Conservation (phyloP, 306 rosid species). For the Trifolium subterraneum region DNA sequence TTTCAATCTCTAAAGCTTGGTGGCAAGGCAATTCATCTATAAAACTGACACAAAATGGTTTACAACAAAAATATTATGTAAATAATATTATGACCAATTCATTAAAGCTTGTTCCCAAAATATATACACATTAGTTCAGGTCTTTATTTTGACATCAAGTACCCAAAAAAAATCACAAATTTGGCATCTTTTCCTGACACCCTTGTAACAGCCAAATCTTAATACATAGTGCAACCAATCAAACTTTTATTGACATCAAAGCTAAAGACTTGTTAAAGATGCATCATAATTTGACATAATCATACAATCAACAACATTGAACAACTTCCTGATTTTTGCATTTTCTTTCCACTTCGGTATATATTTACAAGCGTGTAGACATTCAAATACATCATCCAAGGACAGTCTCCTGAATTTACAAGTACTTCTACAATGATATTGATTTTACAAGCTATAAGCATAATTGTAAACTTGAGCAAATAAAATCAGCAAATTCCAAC, state of each 20-base stretch:
- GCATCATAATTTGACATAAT: not conserved
- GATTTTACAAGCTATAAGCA: conserved; percentile 8
- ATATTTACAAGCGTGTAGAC: conserved; percentile 31
- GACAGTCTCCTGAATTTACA: conserved; percentile 31
- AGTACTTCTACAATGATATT: conserved; percentile 20
- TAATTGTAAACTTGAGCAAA: not conserved
- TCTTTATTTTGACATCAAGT: too few species aligned
- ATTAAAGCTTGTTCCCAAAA: too few species aligned
- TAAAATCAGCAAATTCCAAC: conserved; percentile 26
- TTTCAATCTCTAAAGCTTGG: not conserved
- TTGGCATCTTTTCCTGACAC: not conserved
- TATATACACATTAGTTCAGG: too few species aligned
- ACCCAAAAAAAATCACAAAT: too few species aligned
- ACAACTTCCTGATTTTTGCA: not conserved
- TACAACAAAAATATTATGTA: too few species aligned
- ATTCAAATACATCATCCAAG: conserved; percentile 18
- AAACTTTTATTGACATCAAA: not conserved
- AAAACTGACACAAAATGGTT: too few species aligned
- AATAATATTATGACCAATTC: too few species aligned
- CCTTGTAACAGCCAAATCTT: not conserved
- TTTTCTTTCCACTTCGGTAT: not conserved
- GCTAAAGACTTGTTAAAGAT: not conserved
- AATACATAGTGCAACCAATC: not conserved
- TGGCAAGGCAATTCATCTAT: not conserved
- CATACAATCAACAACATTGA: not conserved